phyloP scores from a whole-genome alignment of 768 basidiomycete species.

The Galerina marginata region DNA sequence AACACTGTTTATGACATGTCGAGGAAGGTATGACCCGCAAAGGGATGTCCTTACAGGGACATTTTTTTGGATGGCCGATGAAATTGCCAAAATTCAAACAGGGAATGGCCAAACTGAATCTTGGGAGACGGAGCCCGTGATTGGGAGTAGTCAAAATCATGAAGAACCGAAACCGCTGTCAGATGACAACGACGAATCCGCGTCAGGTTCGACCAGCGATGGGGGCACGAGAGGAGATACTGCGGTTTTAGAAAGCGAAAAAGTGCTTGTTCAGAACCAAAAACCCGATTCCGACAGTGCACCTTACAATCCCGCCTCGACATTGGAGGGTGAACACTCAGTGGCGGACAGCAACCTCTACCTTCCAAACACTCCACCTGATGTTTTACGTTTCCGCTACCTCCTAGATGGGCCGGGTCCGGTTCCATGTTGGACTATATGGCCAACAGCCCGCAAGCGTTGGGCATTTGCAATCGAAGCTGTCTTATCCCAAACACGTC shows the following conservation, averaged over 20 bases:
- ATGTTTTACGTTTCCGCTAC: slow-evolving; percentile 14
- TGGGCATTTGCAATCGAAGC: slow-evolving; percentile 21
- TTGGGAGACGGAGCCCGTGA: background rate
- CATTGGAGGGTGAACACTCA: background rate
- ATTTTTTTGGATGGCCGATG: background rate
- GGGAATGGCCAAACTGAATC: background rate
- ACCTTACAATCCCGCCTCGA: background rate
- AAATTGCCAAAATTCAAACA: background rate
- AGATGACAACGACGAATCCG: background rate
- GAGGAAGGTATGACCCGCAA: background rate
- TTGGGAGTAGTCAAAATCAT: background rate
- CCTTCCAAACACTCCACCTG: slow-evolving; percentile 9
- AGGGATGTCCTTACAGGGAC: slow-evolving; percentile 2
- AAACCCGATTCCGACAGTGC: background rate
- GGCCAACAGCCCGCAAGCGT: slow-evolving; percentile 11
- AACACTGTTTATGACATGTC: background rate
- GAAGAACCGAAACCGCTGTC: background rate
- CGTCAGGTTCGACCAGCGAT: background rate
- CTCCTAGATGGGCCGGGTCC: slow-evolving; percentile 10
- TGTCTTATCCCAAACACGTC: slow-evolving; percentile 3
- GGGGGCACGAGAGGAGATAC: background rate
- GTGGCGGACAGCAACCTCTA: slow-evolving; percentile 7
- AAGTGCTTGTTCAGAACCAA: background rate
- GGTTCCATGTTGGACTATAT: slow-evolving; percentile 1
- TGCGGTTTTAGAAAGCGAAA: background rate